A percentile compares a stretch with the other conserved stretches of the same genome.
Evolutionary conservation across 225 moss, liverwort and hornwort genomes (phyloP).

Genomic region (Pseudisothecium myosuroides): DNA sequence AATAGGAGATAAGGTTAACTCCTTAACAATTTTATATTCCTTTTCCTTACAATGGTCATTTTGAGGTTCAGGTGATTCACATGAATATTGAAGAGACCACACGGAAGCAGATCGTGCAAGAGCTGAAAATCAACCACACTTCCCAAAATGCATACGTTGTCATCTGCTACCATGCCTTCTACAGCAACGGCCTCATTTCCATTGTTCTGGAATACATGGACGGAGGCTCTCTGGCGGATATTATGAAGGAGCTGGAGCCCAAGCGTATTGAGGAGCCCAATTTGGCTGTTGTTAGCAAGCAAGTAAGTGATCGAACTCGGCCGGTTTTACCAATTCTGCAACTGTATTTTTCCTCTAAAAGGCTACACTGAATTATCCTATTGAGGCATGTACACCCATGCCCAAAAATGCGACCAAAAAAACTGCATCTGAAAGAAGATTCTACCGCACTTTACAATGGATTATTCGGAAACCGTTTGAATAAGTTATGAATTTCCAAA

Average conservation of each 20-base stretch:
- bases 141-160: constrained; percentile 67
- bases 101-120: constrained; percentile 47
- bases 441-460: not conserved
- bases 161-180: constrained; percentile 82
- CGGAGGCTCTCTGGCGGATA: constrained; percentile 90
- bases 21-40: not conserved
- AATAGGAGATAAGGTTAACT: too few species aligned
- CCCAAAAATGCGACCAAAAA: not conserved
- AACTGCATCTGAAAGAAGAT: not conserved
- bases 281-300: constrained; percentile 75
- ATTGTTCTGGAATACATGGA: constrained; percentile 98
- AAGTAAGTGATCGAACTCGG: constrained; percentile 23
- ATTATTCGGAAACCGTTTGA: not conserved
- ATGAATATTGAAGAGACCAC: constrained; percentile 53
- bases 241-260: constrained; percentile 55
- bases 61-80: constrained; percentile 34
- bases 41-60: not conserved
- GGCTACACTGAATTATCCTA: too few species aligned
- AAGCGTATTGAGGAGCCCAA: constrained; percentile 62
- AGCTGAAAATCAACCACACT: constrained; percentile 50
- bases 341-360: not conserved
- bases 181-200: constrained; percentile 83
- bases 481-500: not conserved
- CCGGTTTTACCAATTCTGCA: not conserved
- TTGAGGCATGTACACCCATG: not conserved